Base-by-base conservation (phyloP, 192 early-diverging fungal species). In the Coemansia umbellata region DNA sequence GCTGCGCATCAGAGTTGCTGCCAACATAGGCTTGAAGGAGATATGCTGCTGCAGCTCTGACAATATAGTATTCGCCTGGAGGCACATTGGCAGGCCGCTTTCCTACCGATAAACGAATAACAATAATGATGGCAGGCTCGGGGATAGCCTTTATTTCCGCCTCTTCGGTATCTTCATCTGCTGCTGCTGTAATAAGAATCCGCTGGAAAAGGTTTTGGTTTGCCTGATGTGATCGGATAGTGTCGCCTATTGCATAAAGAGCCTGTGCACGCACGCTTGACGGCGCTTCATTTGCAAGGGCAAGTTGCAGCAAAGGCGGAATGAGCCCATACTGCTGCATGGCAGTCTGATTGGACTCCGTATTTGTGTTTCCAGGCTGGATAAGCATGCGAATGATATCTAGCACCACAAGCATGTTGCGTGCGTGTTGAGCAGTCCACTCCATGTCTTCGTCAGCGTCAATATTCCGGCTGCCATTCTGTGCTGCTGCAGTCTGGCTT, bases 311-410 rank as follows among this genome's bases (percentile, higher is more conserved):
- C 35, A 98, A 67, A 0, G 87, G 82, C 37, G 81, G 74, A 31
- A 98, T 73, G 19, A 95, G 85, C 8, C 88, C 85, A 42, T 85
- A 82, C 55, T 94, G 89, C 47, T 80, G 66, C 84, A 98, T 94
- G 0, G 91, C 86, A 33, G 86, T 89, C 68, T 98, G 96, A 66
- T 99, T 99, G 3, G 81, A 78, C 7, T 73, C 56, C 0, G 94
- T 94, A 60, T 91, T 97, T 13, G 85, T 84, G 60, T 88, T 91
- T 43, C 90, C 91, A 8, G 89, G 90, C 33, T 85, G 91, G 4
- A 91, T 89, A 21, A 99, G 78, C 57, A 95, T 91, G 21, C 91
- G 81, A 28, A 97, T 84, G 35, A 97, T 74, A 40, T 94, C 89
- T 50, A 99, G 74, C 0, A 95, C 86, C 15, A 90, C 80, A n/a